Percentiles rank a stretch among this genome's conserved stretches.
phyloP scores from a whole-genome alignment of 2,329 filamentous ascomycete genomes.

The Xylariaceae sp. region DNA sequence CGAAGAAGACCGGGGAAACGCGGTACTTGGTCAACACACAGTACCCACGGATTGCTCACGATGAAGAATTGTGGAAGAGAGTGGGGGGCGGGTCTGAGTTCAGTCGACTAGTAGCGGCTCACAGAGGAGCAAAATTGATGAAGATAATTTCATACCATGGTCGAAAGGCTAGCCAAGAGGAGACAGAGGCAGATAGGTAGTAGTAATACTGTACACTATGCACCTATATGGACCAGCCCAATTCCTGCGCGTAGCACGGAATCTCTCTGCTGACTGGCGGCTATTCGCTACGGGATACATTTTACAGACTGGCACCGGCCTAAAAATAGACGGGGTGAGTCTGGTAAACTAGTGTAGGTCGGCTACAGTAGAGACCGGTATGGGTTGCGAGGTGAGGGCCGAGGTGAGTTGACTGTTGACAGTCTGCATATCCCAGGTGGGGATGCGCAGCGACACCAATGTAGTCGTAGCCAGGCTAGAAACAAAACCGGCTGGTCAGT shows the following conservation, averaged over 20 bases:
- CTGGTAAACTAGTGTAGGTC: neutral
- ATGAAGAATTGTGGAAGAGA: conserved; percentile 11
- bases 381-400: neutral
- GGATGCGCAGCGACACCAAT: conserved; percentile 7
- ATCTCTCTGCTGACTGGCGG: conserved; percentile 5
- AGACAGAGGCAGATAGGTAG: neutral
- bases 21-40: conserved; percentile 6
- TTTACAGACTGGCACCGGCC: neutral
- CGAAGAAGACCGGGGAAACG: conserved; percentile 9
- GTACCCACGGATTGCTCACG: neutral
- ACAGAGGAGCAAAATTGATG: conserved; percentile 7
- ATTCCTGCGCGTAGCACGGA: conserved; percentile 3
- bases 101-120: conserved; percentile 11
- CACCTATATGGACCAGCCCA: conserved; percentile 13
- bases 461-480: neutral
- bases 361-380: neutral
- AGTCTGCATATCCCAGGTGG: conserved; percentile 8
- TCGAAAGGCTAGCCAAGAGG: conserved; percentile 6
- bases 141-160: conserved; percentile 6
- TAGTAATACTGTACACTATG: conserved; percentile 4
- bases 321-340: neutral
- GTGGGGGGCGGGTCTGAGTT: conserved; percentile 9
- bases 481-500: neutral
- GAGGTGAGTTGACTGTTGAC: neutral
- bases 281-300: neutral